Percentiles rank a stretch among this genome's conserved stretches.
These are phyloP conservation scores for Cornus suecica DNA, from an alignment of 148 eudicot genomes.

Conservation along the genomic window DNA sequence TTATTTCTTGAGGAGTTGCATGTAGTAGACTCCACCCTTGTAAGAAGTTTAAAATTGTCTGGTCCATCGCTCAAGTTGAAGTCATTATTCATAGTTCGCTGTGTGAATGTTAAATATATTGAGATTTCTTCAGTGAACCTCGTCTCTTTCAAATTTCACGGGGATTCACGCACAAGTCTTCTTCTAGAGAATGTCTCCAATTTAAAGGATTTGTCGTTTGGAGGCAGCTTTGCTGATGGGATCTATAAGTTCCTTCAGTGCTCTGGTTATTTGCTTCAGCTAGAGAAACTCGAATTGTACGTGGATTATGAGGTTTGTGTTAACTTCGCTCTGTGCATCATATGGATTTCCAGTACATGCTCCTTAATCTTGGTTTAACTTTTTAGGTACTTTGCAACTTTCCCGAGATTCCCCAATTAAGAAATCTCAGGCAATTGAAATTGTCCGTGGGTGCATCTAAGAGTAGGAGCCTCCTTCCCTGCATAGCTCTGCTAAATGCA, in stretches of 20 bases:
- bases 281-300: neutral
- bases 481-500: neutral
- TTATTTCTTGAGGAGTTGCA: neutral
- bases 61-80: neutral
- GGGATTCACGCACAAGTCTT: neutral
- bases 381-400: neutral
- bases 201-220: neutral
- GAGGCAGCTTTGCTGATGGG: neutral
- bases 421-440: neutral
- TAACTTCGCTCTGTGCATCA: neutral
- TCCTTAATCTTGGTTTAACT: no score
- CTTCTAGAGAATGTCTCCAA: neutral
- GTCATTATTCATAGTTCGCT: neutral
- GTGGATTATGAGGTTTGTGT: neutral
- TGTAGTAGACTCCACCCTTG: neutral
- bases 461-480: neutral
- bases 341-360: no score
- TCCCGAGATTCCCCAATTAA: neutral
- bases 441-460: neutral
- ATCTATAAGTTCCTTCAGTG: neutral
- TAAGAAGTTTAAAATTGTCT: neutral
- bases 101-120: neutral
- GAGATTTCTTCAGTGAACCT: neutral
- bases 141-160: neutral
- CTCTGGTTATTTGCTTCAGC: neutral